Conservation (phyloP, 2,329 filamentous ascomycete species). For the Reticulascus tulasneorum region DNA sequence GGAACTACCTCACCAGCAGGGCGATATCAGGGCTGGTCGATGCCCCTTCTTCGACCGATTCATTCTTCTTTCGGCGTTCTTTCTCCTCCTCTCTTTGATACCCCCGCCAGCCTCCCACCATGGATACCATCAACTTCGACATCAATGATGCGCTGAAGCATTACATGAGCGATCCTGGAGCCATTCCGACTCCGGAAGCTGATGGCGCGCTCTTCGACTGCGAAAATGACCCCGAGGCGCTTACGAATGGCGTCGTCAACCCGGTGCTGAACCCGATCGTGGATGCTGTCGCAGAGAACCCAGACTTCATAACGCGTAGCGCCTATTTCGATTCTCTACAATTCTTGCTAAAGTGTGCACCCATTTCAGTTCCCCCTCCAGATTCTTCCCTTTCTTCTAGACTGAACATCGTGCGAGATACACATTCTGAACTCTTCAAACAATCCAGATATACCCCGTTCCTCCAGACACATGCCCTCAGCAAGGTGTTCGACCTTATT, state of each 20-base stretch:
- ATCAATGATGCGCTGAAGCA: slow-evolving; percentile 95
- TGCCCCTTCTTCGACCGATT: too few relatives aligned
- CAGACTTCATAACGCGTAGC: slow-evolving; percentile 77
- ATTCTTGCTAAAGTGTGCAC: slow-evolving; percentile 91
- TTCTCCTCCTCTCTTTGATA: neutral
- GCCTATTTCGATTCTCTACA: slow-evolving; percentile 88
- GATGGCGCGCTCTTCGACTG: slow-evolving; percentile 80
- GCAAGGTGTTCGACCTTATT: slow-evolving; percentile 88
- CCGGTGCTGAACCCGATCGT: slow-evolving; percentile 86
- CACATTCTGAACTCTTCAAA: slow-evolving; percentile 54
- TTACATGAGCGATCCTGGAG: slow-evolving; percentile 89
- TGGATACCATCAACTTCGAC: slow-evolving; percentile 82
- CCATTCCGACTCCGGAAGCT: slow-evolving; percentile 81
- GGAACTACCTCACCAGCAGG: too few relatives aligned
- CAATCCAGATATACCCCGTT: slow-evolving; percentile 74
- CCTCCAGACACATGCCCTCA: slow-evolving; percentile 76
- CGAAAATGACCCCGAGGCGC: slow-evolving; percentile 83
- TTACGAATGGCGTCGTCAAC: slow-evolving; percentile 77
- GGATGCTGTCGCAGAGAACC: slow-evolving; percentile 86
- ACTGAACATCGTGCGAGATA: neutral
- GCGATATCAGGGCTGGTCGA: too few relatives aligned
- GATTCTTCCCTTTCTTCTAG: slow-evolving; percentile 21
- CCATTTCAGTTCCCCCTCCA: slow-evolving; percentile 41
- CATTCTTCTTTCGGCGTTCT: neutral
- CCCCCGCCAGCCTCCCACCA: slow-evolving; percentile 31